Percentiles rank a stretch among this genome's conserved stretches.
Conservation (phyloP, 2,329 filamentous ascomycete species). For the Fusarium globosum region DNA sequence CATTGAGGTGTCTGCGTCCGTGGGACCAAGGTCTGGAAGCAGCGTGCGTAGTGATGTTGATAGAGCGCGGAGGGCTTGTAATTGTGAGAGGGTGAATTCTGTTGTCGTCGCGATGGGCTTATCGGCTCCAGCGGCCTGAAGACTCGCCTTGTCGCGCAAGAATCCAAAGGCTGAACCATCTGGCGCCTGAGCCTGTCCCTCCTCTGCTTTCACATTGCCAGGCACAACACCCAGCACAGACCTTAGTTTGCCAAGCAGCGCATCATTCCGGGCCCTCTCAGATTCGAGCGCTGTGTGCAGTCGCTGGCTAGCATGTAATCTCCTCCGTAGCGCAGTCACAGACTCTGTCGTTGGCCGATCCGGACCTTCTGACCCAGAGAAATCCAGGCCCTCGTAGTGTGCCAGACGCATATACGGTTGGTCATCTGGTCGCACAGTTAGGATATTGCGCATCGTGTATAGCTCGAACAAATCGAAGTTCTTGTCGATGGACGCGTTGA, state of each 20-base stretch:
- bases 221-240: conserved; percentile 51
- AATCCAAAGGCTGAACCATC: conserved; percentile 62
- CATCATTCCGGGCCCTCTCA: conserved; percentile 78
- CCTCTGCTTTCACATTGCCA: conserved; percentile 44
- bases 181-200: conserved; percentile 20
- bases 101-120: conserved; percentile 76
- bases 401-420: conserved; percentile 82
- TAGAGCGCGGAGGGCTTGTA: conserved; percentile 80
- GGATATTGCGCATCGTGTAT: conserved; percentile 87
- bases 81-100: conserved; percentile 83
- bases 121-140: conserved; percentile 62
- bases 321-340: conserved; percentile 77
- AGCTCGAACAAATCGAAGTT: conserved; percentile 91
- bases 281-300: conserved; percentile 76
- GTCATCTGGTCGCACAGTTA: conserved; percentile 75
- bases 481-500: conserved; percentile 84
- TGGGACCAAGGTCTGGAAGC: conserved; percentile 67
- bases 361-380: conserved; percentile 44
- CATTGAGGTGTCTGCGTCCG: conserved; percentile 47
- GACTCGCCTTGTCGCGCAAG: conserved; percentile 63
- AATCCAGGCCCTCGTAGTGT: conserved; percentile 81
- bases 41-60: conserved; percentile 70
- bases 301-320: conserved; percentile 81
- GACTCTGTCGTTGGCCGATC: conserved; percentile 70
- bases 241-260: conserved; percentile 73